phyloP scores from a whole-genome alignment of 106 monocot species.

The Allium sativum region DNA sequence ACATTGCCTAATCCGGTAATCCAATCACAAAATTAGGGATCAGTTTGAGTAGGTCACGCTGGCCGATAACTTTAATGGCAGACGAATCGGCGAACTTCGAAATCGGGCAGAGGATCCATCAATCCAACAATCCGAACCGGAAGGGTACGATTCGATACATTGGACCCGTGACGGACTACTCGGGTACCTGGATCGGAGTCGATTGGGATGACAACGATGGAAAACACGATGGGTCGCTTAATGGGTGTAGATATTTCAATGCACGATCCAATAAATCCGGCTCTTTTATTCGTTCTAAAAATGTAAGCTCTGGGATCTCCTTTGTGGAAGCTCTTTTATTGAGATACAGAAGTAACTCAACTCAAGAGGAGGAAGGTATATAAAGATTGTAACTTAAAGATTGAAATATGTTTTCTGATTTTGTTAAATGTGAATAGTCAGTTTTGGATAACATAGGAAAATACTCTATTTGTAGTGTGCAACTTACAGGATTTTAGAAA shows the following conservation, averaged over 20 bases:
- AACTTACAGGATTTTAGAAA: no score
- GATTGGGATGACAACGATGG: constrained; percentile 82
- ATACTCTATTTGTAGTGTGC: no score
- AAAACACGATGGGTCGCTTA: constrained; percentile 74
- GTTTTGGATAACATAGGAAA: no score
- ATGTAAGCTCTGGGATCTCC: constrained; percentile 48
- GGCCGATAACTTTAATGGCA: not conserved
- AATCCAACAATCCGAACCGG: constrained; percentile 40
- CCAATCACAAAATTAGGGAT: no score
- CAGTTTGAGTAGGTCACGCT: no score
- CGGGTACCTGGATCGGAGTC: constrained; percentile 69
- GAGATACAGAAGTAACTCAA: constrained; percentile 56
- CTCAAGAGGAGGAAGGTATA: constrained; percentile 69
- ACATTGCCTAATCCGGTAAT: no score
- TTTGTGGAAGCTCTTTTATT: constrained; percentile 35
- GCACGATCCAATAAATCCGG: constrained; percentile 40
- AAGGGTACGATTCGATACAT: constrained; percentile 72
- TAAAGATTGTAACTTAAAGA: not conserved
- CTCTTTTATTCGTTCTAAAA: constrained; percentile 67
- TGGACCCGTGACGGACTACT: constrained; percentile 46
- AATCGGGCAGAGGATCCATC: constrained; percentile 62
- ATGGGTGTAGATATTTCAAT: constrained; percentile 52
- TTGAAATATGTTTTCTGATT: not conserved
- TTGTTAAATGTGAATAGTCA: no score
- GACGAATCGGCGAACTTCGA: constrained; percentile 15